A percentile compares a stretch with the other conserved stretches of the same genome.
Evolutionary conservation across 495 filamentous ascomycete species (phyloP).

Genomic region (Tuber borchii): DNA sequence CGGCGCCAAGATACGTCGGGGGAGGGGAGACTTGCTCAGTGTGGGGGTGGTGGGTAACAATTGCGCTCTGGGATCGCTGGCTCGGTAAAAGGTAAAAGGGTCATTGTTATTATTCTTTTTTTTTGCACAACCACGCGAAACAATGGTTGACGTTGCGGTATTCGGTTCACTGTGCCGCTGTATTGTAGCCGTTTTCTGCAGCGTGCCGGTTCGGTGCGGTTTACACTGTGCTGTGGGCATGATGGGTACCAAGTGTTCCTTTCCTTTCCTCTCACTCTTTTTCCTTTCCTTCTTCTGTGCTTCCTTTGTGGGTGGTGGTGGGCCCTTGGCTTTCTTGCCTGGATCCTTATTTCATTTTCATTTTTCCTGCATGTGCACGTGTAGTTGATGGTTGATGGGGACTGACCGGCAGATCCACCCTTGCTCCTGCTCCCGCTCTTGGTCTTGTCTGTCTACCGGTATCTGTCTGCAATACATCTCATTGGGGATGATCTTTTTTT

Average conservation of each 20-base stretch:
- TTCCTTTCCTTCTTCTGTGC: neutral
- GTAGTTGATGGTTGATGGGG: neutral
- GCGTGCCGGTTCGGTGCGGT: neutral
- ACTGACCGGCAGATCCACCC: neutral
- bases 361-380: neutral
- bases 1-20: neutral
- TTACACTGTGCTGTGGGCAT: neutral
- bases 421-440: neutral
- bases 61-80: neutral
- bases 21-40: neutral
- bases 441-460: neutral
- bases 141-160: neutral
- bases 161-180: neutral
- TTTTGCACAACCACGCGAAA: neutral
- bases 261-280: neutral
- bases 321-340: neutral
- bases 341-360: neutral
- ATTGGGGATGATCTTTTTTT: neutral
- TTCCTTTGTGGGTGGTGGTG: neutral
- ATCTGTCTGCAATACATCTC: neutral
- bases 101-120: neutral
- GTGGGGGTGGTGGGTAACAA: neutral
- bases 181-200: neutral
- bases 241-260: neutral
- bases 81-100: neutral